Evolutionary conservation across 2,329 filamentous ascomycete species (phyloP).

Genomic region (Kalaharituber pfeilii): DNA sequence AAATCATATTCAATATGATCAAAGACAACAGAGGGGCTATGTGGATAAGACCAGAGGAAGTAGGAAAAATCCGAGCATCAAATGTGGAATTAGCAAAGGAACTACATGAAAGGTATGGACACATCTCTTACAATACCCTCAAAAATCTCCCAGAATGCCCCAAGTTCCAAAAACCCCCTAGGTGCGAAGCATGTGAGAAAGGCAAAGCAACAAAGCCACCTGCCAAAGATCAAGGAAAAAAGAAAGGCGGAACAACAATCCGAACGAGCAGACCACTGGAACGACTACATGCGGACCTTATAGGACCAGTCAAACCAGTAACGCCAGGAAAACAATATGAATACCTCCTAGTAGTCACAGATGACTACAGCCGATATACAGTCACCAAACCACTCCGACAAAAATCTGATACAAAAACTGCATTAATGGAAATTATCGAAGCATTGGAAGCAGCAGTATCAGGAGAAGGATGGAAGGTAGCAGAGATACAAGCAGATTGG

Average conservation of each 20-base stretch:
- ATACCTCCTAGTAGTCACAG: background rate
- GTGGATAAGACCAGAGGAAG: too few relatives aligned
- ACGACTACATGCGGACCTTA: background rate
- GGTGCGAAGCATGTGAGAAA: background rate
- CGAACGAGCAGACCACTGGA: background rate
- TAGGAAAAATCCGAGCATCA: too few relatives aligned
- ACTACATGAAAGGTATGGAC: background rate
- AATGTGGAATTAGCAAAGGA: too few relatives aligned
- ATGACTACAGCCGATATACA: background rate
- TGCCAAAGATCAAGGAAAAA: background rate
- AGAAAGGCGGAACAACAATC: too few relatives aligned
- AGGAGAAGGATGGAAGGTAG: too few relatives aligned
- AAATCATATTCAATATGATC: too few relatives aligned
- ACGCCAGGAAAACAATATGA: background rate
- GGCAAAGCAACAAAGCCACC: conserved; percentile 1
- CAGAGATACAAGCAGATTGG: background rate
- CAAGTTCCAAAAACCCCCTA: background rate
- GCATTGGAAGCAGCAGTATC: too few relatives aligned
- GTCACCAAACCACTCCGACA: background rate
- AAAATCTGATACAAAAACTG: background rate
- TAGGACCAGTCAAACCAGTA: background rate
- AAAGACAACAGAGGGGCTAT: too few relatives aligned
- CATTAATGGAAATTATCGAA: background rate
- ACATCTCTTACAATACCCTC: background rate
- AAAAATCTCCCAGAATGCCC: background rate